A percentile compares a stretch with the other conserved stretches of the same genome.
These are phyloP conservation scores for Peribolospora baueri DNA, from an alignment of 768 basidiomycete species.

Conservation along the genomic window DNA sequence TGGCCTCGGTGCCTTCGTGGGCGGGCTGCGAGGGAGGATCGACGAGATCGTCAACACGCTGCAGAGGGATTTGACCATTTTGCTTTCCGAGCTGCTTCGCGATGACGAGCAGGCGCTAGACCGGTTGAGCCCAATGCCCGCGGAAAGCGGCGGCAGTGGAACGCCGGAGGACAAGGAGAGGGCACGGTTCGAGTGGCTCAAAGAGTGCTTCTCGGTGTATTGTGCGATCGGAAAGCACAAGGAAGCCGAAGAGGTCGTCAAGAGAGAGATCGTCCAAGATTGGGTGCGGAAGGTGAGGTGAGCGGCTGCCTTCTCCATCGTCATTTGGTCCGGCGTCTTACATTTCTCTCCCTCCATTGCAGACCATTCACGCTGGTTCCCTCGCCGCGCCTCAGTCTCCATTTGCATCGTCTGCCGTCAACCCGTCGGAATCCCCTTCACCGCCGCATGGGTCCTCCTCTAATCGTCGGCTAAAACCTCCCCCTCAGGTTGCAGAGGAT, in stretches of 20 bases:
- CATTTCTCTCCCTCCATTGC: not conserved
- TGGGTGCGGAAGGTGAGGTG: constrained; percentile 37
- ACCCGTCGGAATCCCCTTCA: not conserved
- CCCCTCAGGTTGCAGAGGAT: constrained; percentile 24
- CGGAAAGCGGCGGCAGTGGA: too few relatives aligned
- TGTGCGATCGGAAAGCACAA: constrained; percentile 49
- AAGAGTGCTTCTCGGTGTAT: constrained; percentile 17
- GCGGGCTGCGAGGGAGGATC: too few relatives aligned
- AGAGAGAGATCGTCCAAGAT: constrained; percentile 40
- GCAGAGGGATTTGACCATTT: too few relatives aligned
- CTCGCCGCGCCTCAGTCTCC: not conserved
- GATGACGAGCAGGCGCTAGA: too few relatives aligned
- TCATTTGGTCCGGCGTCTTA: not conserved
- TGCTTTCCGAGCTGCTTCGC: too few relatives aligned
- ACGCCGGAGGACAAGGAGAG: not conserved
- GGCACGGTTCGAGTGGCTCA: constrained; percentile 3
- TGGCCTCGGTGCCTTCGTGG: too few relatives aligned
- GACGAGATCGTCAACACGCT: too few relatives aligned
- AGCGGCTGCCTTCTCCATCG: constrained; percentile 5
- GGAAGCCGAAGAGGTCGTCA: constrained; percentile 68
- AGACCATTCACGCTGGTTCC: constrained; percentile 8
- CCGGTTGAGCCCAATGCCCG: too few relatives aligned
- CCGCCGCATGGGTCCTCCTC: not conserved
- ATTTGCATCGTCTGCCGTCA: not conserved
- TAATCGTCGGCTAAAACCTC: not conserved